Base-by-base conservation (phyloP, 2,329 filamentous ascomycete species). In the Anthostomella pinea region DNA sequence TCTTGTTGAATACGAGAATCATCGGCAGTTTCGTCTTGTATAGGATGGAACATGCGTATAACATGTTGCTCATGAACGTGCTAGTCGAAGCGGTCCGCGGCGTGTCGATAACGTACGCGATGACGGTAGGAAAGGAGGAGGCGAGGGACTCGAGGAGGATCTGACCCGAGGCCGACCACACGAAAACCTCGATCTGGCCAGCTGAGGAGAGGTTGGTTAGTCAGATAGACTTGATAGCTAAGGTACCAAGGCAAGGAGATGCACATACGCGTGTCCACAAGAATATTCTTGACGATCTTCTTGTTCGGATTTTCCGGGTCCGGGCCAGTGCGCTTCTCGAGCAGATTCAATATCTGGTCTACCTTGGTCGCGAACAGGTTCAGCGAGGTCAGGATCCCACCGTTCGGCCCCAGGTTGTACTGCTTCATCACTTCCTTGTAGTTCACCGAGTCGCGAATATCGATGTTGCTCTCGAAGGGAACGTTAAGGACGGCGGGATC, bases 361-460 rank as follows among this genome's bases (percentile, higher is more conserved):
- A 98, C 88, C 65, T 98, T 98, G 39, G 94, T 98, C 26, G 90
- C 88, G 63, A 98, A 98, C 17, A 98, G 78, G 62, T 98, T 98
- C 31, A 98, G 70, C 8, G 87, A 93, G 2, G 94, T 98, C 51
- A 98, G 70, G 57, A 98, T 98, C 30, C 90, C 94, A 34, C 93
- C 93, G 68, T 98, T 98, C 7, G 93, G 93, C 0, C 93, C 93
- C 1, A 98, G 78, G 59, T 96, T 96, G 66, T 96, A 97, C 67
- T 97, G 90, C 67, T 91, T 94, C 94, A 98, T 98, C 48, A 98
- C 93, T 66, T 98, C 91, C 63, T 95, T 93, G 73, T 98, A 98
- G 75, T 98, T 96, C 63, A 98, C 91, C 17, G 87, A 93, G 67
- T 98, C 93, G 56, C 94, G 88, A 53, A 98, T 98, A 66, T 98